A percentile compares a stretch with the other conserved stretches of the same genome.
phyloP scores from a whole-genome alignment of 148 eudicot species.

The Nepenthes mirabilis region DNA sequence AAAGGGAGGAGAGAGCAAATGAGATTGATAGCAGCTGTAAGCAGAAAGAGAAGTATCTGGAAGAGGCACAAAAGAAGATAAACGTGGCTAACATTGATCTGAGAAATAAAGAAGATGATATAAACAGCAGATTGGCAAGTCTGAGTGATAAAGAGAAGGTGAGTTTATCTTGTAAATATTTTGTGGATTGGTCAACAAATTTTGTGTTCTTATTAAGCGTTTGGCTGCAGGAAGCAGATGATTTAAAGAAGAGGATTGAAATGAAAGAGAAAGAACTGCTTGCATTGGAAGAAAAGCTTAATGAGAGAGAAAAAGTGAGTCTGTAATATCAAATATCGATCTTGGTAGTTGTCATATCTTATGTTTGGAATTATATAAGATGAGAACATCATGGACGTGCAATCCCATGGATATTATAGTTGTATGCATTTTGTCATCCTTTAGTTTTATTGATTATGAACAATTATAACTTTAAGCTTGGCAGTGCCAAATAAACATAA shows the following conservation, averaged over 20 bases:
- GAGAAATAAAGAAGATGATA: conserved; percentile 74
- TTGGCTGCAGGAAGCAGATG: conserved; percentile 55
- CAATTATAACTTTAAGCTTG: no score
- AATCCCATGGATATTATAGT: no score
- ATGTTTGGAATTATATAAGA: no score
- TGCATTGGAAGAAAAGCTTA: conserved; percentile 54
- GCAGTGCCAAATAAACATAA: no score
- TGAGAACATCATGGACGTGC: no score
- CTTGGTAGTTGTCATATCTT: background rate
- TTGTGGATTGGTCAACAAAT: background rate
- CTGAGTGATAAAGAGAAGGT: conserved; percentile 72
- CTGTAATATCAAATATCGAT: background rate
- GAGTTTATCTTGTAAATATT: conserved; percentile 1
- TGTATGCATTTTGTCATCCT: no score
- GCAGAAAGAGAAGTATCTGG: conserved; percentile 63
- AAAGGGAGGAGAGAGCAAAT: conserved; percentile 83
- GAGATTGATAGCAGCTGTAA: conserved; percentile 52
- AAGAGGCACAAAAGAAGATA: conserved; percentile 53
- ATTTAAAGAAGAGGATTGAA: conserved; percentile 34
- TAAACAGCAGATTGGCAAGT: conserved; percentile 33
- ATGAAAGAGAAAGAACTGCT: conserved; percentile 55
- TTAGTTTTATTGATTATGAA: no score
- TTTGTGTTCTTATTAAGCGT: background rate
- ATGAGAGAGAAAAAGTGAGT: conserved; percentile 54
- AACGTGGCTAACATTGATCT: conserved; percentile 39